Conservation (phyloP, 192 early-diverging fungal genomes). For the Dimargaris cristalligena region DNA sequence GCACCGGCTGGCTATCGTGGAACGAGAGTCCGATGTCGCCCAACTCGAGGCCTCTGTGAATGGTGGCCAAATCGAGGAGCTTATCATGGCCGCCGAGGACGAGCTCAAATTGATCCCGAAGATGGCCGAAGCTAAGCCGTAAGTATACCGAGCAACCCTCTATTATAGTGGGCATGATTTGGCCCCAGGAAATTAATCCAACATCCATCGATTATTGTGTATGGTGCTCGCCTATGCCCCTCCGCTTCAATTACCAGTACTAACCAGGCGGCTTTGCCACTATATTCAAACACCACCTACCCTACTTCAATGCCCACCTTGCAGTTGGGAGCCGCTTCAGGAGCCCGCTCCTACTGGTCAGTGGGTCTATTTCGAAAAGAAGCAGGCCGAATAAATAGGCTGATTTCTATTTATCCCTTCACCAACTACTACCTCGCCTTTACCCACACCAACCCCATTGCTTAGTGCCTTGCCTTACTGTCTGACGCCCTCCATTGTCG, state of each 20-base stretch:
- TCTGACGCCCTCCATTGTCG: too few species aligned
- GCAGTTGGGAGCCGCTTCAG: slow-evolving; percentile 68
- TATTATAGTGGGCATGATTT: not conserved
- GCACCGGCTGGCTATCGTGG: slow-evolving; percentile 57
- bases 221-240: not conserved
- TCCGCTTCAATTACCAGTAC: not conserved
- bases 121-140: slow-evolving; percentile 77
- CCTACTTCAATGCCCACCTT: too few species aligned
- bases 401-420: too few species aligned
- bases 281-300: not conserved
- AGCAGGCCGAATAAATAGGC: not conserved
- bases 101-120: slow-evolving; percentile 66
- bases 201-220: slow-evolving; percentile 2
- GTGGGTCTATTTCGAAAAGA: slow-evolving; percentile 51
- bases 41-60: slow-evolving; percentile 63
- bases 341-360: slow-evolving; percentile 60
- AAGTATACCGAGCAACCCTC: slow-evolving; percentile 14
- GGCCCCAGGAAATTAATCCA: not conserved
- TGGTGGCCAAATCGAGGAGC: slow-evolving; percentile 83
- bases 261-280: not conserved
- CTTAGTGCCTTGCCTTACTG: too few species aligned
- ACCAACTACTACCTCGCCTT: too few species aligned
- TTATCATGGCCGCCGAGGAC: slow-evolving; percentile 73
- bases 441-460: too few species aligned
- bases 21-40: slow-evolving; percentile 48